A percentile compares a stretch with the other conserved stretches of the same genome.
phyloP scores from a whole-genome alignment of 169 alveolate species.

The Plasmodium falciparum region DNA sequence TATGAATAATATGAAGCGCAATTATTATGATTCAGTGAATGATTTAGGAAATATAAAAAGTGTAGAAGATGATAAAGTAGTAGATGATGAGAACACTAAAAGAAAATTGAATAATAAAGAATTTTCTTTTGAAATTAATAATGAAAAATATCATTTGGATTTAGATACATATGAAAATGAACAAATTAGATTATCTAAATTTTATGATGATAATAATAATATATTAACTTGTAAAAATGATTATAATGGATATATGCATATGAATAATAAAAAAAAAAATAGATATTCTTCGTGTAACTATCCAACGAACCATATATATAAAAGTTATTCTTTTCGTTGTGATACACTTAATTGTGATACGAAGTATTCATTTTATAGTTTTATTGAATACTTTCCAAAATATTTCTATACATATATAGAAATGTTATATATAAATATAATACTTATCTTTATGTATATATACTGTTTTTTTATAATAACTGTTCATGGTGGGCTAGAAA shows the following conservation, averaged over 20 bases:
- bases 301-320: background rate
- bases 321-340: background rate
- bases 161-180: conserved; percentile 14
- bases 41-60: conserved; percentile 11
- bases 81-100: background rate
- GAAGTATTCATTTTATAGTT: conserved; percentile 22
- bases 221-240: background rate
- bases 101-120: background rate
- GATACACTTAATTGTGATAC: background rate
- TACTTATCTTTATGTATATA: conserved; percentile 45
- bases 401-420: conserved; percentile 41
- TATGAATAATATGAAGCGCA: conserved; percentile 56
- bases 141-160: conserved; percentile 37
- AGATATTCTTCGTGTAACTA: background rate
- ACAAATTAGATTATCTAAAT: background rate
- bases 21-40: conserved; percentile 34
- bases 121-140: conserved; percentile 50
- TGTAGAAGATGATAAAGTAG: conserved; percentile 9
- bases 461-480: conserved; percentile 54
- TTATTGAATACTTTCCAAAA: conserved; percentile 56
- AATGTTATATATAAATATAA: conserved; percentile 44
- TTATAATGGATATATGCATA: too few species aligned
- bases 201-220: conserved; percentile 2
- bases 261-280: background rate
- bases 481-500: conserved; percentile 67